These are phyloP conservation scores for Pseudozyma flocculosa DNA, from an alignment of 1,284 basidiomycete genomes.

Conservation along the genomic window DNA sequence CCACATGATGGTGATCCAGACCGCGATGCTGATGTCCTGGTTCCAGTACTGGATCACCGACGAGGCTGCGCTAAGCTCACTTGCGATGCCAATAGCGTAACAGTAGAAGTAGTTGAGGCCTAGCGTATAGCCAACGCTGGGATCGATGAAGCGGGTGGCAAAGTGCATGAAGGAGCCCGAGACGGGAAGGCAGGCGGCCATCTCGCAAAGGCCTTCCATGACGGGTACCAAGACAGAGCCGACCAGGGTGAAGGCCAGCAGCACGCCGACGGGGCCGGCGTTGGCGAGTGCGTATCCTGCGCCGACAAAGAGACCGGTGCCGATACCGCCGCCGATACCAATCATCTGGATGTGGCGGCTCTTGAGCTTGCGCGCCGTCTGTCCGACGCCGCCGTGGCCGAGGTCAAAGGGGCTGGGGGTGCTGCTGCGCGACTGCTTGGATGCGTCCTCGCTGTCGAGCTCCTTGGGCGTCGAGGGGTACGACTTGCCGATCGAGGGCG, in stretches of 20 bases:
- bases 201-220: constrained; percentile 51
- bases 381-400: constrained; percentile 23
- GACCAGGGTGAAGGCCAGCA: constrained; percentile 46
- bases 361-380: constrained; percentile 24
- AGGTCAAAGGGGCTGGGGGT: not conserved
- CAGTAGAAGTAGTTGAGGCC: constrained; percentile 52
- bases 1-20: constrained; percentile 46
- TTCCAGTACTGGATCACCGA: constrained; percentile 56
- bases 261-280: constrained; percentile 45
- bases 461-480: not conserved
- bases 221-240: constrained; percentile 44
- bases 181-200: constrained; percentile 45
- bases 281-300: constrained; percentile 36
- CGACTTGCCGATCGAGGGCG: not conserved
- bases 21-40: constrained; percentile 38
- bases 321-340: constrained; percentile 48
- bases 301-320: constrained; percentile 51
- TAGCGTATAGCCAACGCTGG: constrained; percentile 71
- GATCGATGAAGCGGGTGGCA: constrained; percentile 62
- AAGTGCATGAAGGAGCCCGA: constrained; percentile 50
- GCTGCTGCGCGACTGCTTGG: not conserved
- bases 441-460: not conserved
- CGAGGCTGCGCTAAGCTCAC: constrained; percentile 59
- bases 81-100: constrained; percentile 48
- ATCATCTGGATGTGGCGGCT: constrained; percentile 44